phyloP scores from a whole-genome alignment of 2,329 filamentous ascomycete genomes.

The Torrubiella hemipterigena region DNA sequence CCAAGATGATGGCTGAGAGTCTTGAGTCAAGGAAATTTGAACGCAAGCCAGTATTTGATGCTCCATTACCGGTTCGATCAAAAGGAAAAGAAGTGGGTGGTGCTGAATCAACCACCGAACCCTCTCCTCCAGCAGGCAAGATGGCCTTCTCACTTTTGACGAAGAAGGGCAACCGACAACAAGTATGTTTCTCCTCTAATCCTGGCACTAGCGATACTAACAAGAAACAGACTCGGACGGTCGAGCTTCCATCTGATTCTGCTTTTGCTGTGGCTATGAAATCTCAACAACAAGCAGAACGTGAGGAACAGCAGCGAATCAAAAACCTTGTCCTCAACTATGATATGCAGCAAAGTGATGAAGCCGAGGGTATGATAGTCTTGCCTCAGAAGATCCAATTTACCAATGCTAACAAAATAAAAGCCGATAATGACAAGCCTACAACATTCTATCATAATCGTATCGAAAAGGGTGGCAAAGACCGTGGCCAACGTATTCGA shows the following conservation, averaged over 20 bases:
- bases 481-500: constrained; percentile 69
- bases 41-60: constrained; percentile 86
- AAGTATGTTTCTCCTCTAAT: constrained; percentile 39
- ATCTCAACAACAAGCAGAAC: constrained; percentile 85
- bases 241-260: constrained; percentile 82
- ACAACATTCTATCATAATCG: constrained; percentile 39
- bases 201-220: constrained; percentile 1
- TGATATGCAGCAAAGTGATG: constrained; percentile 76
- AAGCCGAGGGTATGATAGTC: constrained; percentile 59
- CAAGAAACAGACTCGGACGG: constrained; percentile 61
- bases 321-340: constrained; percentile 96
- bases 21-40: constrained; percentile 93
- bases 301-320: constrained; percentile 95
- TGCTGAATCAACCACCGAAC: constrained; percentile 5
- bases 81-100: constrained; percentile 40
- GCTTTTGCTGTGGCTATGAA: constrained; percentile 95
- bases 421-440: constrained; percentile 37
- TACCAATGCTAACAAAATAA: constrained; percentile 35
- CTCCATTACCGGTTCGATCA: constrained; percentile 83
- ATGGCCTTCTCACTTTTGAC: constrained; percentile 97
- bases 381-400: constrained; percentile 22
- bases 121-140: constrained; percentile 29
- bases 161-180: constrained; percentile 90
- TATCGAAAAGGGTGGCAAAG: constrained; percentile 42
- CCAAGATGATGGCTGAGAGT: constrained; percentile 97